Conservation (phyloP, 106 monocot species). For the Gastrodia elata region DNA sequence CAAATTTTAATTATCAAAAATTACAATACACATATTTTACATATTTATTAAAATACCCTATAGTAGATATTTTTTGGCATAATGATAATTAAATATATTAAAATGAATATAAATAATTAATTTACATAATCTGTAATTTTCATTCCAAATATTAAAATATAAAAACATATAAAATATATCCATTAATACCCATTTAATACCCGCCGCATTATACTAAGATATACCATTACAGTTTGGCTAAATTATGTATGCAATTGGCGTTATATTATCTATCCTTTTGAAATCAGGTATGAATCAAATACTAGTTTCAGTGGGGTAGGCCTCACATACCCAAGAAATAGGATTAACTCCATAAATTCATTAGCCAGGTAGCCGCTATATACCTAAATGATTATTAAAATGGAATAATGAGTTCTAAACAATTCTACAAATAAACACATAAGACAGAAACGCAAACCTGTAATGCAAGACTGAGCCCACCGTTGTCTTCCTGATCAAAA, state of each 20-base stretch:
- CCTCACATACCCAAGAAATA: not conserved
- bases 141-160: too few relatives aligned
- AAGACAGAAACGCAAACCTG: slow-evolving; percentile 42
- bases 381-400: not conserved
- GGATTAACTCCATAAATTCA: not conserved
- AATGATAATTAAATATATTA: too few relatives aligned
- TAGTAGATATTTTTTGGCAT: too few relatives aligned
- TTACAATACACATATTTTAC: too few relatives aligned
- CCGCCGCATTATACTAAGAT: too few relatives aligned
- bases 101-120: too few relatives aligned
- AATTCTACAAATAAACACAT: not conserved
- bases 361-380: not conserved
- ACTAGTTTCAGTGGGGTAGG: not conserved
- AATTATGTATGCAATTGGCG: not conserved
- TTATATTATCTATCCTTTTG: not conserved
- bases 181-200: too few relatives aligned
- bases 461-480: slow-evolving; percentile 86
- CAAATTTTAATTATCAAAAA: too few relatives aligned
- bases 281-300: not conserved
- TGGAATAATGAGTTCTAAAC: not conserved
- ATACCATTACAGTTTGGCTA: not conserved
- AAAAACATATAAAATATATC: too few relatives aligned
- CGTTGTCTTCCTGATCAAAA: slow-evolving; percentile 85
- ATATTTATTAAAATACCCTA: too few relatives aligned
- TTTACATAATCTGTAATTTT: too few relatives aligned